A percentile compares a stretch with the other conserved stretches of the same genome.
Conservation (phyloP, 305 asterid species). For the Fraxinus nigra region DNA sequence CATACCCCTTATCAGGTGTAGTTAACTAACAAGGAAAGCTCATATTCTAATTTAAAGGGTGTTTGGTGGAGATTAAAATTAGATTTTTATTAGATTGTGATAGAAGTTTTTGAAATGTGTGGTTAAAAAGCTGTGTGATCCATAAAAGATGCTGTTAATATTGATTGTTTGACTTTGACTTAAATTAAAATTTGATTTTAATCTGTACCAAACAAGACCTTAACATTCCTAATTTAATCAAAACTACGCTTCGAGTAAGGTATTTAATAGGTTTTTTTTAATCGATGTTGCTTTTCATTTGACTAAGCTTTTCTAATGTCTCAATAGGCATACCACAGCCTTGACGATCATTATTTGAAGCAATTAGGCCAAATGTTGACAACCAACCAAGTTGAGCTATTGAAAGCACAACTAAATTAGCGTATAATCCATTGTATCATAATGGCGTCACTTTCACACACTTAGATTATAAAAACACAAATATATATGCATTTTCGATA, state of each 20-base stretch:
- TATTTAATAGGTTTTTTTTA: not conserved
- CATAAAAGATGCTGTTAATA: no score
- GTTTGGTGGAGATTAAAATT: no score
- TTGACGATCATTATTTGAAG: not conserved
- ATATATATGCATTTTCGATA: not conserved
- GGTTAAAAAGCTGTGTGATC: no score
- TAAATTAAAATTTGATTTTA: no score
- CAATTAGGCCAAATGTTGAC: not conserved
- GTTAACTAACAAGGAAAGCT: slow-evolving; percentile 20
- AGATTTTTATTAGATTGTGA: no score
- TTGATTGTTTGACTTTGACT: no score
- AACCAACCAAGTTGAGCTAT: not conserved
- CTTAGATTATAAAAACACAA: not conserved
- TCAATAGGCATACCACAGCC: not conserved
- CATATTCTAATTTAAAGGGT: slow-evolving; percentile 1
- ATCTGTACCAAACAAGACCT: no score
- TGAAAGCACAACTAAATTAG: not conserved
- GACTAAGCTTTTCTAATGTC: not conserved
- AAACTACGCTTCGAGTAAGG: not conserved
- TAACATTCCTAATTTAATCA: not conserved
- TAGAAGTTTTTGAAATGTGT: no score
- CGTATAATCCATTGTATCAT: not conserved
- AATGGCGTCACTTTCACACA: not conserved
- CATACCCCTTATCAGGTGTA: slow-evolving; percentile 25
- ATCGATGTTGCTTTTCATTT: no score